Conservation (phyloP, 2,329 filamentous ascomycete genomes). For the Stemphylium lycopersici region DNA sequence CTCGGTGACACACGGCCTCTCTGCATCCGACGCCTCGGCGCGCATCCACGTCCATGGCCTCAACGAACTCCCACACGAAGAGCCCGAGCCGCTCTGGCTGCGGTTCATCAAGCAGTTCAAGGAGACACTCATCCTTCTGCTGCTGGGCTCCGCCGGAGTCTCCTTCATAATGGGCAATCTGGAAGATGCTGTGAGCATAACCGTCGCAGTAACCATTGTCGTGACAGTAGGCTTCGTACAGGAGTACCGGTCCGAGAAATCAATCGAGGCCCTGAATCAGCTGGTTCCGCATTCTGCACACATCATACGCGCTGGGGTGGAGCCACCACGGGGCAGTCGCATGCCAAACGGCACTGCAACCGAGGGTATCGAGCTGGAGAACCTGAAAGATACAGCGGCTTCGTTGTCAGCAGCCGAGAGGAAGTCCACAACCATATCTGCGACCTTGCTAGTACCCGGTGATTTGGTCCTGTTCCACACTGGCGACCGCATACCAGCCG, state of each 20-base stretch:
- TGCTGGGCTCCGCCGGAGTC: slow-evolving; percentile 84
- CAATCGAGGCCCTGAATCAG: slow-evolving; percentile 90
- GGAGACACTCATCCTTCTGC: slow-evolving; percentile 90
- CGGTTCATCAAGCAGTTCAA: slow-evolving; percentile 97
- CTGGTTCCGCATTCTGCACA: slow-evolving; percentile 95
- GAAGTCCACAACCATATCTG: slow-evolving; percentile 82
- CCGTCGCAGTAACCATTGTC: slow-evolving; percentile 94
- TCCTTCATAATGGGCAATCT: slow-evolving; percentile 91
- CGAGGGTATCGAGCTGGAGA: slow-evolving; percentile 55
- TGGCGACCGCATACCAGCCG: slow-evolving; percentile 93
- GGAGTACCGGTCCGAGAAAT: slow-evolving; percentile 97
- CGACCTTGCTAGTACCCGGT: slow-evolving; percentile 84
- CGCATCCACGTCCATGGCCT: slow-evolving; percentile 81
- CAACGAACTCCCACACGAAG: slow-evolving; percentile 94
- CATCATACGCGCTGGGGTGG: slow-evolving; percentile 68
- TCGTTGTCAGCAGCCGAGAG: slow-evolving; percentile 72
- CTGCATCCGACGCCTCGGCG: slow-evolving; percentile 78
- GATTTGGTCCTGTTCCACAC: slow-evolving; percentile 94
- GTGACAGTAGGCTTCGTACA: slow-evolving; percentile 96
- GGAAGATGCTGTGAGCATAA: slow-evolving; percentile 95
- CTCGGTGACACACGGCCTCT: slow-evolving; percentile 81
- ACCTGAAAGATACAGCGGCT: slow-evolving; percentile 59
- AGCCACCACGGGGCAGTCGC: slow-evolving; percentile 29
- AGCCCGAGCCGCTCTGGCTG: slow-evolving; percentile 91
- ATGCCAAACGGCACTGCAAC: slow-evolving; percentile 29